Conservation (phyloP, 371 early-diverging fungal species). For the Saksenaea vasiformis region DNA sequence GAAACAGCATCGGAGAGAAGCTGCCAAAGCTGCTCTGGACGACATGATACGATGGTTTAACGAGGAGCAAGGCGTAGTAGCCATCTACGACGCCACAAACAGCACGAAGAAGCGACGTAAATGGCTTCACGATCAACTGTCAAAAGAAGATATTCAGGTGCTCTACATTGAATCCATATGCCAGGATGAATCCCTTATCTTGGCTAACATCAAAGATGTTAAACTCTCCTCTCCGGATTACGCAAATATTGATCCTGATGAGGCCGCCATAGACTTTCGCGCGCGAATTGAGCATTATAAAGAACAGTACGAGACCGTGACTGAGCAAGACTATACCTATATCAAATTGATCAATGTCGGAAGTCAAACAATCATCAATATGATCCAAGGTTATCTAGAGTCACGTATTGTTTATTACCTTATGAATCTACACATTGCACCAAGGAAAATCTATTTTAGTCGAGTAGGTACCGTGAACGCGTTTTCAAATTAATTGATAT, state of each 20-base stretch:
- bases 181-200: slow-evolving; percentile 80
- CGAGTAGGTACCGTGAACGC: slow-evolving; percentile 40
- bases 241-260: slow-evolving; percentile 68
- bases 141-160: slow-evolving; percentile 75
- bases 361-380: slow-evolving; percentile 21
- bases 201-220: slow-evolving; percentile 90
- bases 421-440: slow-evolving; percentile 96
- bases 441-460: slow-evolving; percentile 89
- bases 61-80: slow-evolving; percentile 77
- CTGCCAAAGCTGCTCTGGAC: slow-evolving; percentile 81
- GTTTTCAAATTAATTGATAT: not conserved
- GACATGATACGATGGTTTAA: slow-evolving; percentile 94
- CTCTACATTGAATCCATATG: slow-evolving; percentile 96
- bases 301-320: slow-evolving; percentile 83
- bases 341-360: slow-evolving; percentile 87
- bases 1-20: slow-evolving; percentile 70
- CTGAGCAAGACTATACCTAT: slow-evolving; percentile 75
- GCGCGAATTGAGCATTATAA: slow-evolving; percentile 89
- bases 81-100: slow-evolving; percentile 97
- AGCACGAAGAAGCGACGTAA: slow-evolving; percentile 81
- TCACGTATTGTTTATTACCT: slow-evolving; percentile 94
- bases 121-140: slow-evolving; percentile 66
- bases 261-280: slow-evolving; percentile 86
- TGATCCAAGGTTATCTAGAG: slow-evolving; percentile 84
- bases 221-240: slow-evolving; percentile 95